phyloP scores from a whole-genome alignment of 352 stramenopile genomes.

The Phytophthora brassicae region DNA sequence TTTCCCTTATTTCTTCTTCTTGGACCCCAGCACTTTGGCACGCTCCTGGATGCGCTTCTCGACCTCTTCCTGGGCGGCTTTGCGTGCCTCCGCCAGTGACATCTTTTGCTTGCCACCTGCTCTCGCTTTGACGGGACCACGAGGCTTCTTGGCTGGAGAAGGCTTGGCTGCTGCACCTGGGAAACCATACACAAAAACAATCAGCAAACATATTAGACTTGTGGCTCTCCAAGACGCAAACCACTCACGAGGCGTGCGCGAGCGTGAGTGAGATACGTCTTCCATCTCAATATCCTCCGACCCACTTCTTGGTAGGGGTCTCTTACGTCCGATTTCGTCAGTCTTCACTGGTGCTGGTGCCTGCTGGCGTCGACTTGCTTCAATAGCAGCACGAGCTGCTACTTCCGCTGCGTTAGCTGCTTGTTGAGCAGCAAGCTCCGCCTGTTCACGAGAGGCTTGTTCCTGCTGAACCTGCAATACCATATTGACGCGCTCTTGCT shows the following conservation, averaged over 20 bases:
- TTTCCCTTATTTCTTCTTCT: conserved; percentile 65
- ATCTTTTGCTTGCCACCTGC: conserved; percentile 44
- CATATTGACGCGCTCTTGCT: conserved; percentile 52
- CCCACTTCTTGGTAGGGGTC: conserved; percentile 33
- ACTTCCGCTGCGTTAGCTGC: conserved; percentile 67
- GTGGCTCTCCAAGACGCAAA: conserved; percentile 7
- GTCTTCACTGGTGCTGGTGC: conserved; percentile 33
- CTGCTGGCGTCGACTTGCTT: conserved; percentile 52
- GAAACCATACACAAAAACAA: conserved; percentile 23
- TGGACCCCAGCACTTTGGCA: conserved; percentile 51
- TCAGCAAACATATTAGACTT: conserved; percentile 25
- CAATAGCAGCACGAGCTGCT: conserved; percentile 68
- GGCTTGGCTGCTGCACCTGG: conserved; percentile 31
- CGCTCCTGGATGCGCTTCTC: conserved; percentile 69
- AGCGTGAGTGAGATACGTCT: conserved; percentile 33
- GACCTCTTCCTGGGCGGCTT: conserved; percentile 73
- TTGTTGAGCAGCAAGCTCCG: conserved; percentile 57
- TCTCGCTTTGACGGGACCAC: conserved; percentile 42
- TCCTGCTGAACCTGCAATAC: conserved; percentile 53
- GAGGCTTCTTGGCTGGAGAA: conserved; percentile 53
- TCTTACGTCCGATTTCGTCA: conserved; percentile 45
- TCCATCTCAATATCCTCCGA: conserved; percentile 68
- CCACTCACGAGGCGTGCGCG: conserved; percentile 39
- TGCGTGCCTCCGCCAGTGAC: conserved; percentile 61
- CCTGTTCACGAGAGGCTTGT: conserved; percentile 55